Base-by-base conservation (phyloP, 1,139 yeast species). In the Diutina rugosa region DNA sequence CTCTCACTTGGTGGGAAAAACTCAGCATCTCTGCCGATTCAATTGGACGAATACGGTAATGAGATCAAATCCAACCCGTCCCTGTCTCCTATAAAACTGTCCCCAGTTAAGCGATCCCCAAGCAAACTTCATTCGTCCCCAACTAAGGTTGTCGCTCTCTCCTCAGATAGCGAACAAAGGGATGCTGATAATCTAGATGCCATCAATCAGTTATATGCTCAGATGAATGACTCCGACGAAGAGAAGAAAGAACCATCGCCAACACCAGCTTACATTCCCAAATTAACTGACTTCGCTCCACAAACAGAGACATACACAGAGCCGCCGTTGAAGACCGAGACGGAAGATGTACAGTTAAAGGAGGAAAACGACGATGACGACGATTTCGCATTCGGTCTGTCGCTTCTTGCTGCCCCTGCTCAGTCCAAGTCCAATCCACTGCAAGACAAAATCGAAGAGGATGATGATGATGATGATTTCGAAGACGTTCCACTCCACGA, bases 1-100 rank as follows among this genome's bases (percentile, higher is more conserved):
- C 71, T 95, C 51, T 83, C 95, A 0, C 73, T 93, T 55, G 79
- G 75, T 2, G 73, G 65, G 1, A 67, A 72, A 4, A 74, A 70
- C 6, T 65, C 61, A 3, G 74, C 71, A 29, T 64, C 70, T 0
- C 72, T 74, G 38, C 81, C 85, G 0, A 75, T 81, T 52, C 65
- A 69, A 2, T 58, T 80, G 26, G 82, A 77, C 56, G 78, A 72
- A 28, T 70, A 67, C 28, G 55, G 55, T 21, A 51, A 51, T 30
- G 54, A 51, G n/a, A 38, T 32, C 18, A 51, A 16, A 18, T 35
- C 41, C 3, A 35, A 35, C n/a, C n/a, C 41, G 4, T 35, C 41
- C 41, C 41, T 35, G 41, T 35, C 41, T 35, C 41, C 41, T 12
- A 5, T 35, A n/a, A 35, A 35, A 12, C 41, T 35, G 41, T 35